Evolutionary conservation across 805 yeast genomes (phyloP).

Genomic region (Ogataea parapolymorpha): DNA sequence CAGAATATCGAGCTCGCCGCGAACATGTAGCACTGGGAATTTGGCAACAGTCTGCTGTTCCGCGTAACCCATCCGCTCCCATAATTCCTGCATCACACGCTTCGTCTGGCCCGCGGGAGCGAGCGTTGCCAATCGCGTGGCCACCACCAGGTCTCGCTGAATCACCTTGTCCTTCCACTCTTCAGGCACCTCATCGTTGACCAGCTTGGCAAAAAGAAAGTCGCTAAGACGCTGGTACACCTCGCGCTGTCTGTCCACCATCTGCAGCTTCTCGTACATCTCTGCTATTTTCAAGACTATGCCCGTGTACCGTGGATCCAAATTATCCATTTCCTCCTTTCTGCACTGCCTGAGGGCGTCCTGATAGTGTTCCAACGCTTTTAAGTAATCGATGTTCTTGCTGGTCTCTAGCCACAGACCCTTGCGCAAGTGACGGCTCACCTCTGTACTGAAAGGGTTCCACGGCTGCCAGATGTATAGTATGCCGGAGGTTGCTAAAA

Average conservation of each 20-base stretch:
- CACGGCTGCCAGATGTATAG: constrained; percentile 35
- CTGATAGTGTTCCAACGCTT: constrained; percentile 69
- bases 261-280: constrained; percentile 70
- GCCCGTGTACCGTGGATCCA: constrained; percentile 84
- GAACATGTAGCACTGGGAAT: constrained; percentile 18
- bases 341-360: constrained; percentile 69
- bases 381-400: constrained; percentile 56
- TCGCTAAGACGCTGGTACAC: constrained; percentile 39
- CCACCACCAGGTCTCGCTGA: constrained; percentile 29
- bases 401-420: constrained; percentile 84
- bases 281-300: constrained; percentile 84
- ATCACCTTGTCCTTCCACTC: constrained; percentile 25
- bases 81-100: constrained; percentile 20
- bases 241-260: constrained; percentile 60
- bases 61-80: constrained; percentile 28
- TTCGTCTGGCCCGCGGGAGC: constrained; percentile 10
- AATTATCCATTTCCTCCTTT: constrained; percentile 48
- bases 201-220: constrained; percentile 27
- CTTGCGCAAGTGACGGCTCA: constrained; percentile 67
- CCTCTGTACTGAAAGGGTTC: constrained; percentile 37
- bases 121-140: constrained; percentile 27
- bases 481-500: constrained; percentile 19
- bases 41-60: constrained; percentile 20
- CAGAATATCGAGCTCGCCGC: constrained; percentile 10
- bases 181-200: constrained; percentile 24